These are phyloP conservation scores for Microsporum audouinii DNA, from an alignment of 2,329 filamentous ascomycete genomes.

Conservation along the genomic window DNA sequence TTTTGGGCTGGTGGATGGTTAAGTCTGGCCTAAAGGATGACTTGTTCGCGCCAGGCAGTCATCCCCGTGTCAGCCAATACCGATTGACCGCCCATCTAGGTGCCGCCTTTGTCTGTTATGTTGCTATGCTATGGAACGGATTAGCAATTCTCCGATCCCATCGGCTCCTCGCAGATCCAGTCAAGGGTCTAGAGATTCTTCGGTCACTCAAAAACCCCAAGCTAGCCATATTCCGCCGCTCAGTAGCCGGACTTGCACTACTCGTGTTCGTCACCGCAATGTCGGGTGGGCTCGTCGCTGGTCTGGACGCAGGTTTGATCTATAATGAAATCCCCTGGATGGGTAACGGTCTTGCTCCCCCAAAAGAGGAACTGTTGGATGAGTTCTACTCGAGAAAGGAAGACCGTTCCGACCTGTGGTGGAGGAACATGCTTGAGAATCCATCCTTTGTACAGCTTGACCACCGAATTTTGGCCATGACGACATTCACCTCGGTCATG, in stretches of 20 bases:
- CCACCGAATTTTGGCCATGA: constrained; percentile 82
- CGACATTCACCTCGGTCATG: constrained; percentile 72
- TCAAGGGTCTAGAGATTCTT: constrained; percentile 49
- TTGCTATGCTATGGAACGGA: constrained; percentile 85
- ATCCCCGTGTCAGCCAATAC: constrained; percentile 91
- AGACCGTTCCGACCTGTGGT: constrained; percentile 76
- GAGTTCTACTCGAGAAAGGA: constrained; percentile 70
- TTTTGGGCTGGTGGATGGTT: constrained; percentile 99
- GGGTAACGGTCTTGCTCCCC: constrained; percentile 73
- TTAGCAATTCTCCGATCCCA: constrained; percentile 71
- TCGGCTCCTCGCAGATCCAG: constrained; percentile 56
- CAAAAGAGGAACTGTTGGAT: constrained; percentile 71
- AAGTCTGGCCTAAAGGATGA: constrained; percentile 93
- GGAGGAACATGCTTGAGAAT: constrained; percentile 97
- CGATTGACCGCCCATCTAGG: constrained; percentile 79
- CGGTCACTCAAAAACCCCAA: constrained; percentile 52
- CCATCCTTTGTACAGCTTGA: constrained; percentile 90
- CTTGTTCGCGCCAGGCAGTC: constrained; percentile 77
- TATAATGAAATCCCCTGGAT: constrained; percentile 98
- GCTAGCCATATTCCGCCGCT: constrained; percentile 62
- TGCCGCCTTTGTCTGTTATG: constrained; percentile 84
- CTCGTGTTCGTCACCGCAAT: constrained; percentile 84
- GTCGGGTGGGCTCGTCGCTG: constrained; percentile 87
- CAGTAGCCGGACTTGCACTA: constrained; percentile 56
- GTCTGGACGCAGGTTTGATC: constrained; percentile 89